These are phyloP conservation scores for Capsella rubella DNA, from an alignment of 441 rosid species.

Conservation along the genomic window DNA sequence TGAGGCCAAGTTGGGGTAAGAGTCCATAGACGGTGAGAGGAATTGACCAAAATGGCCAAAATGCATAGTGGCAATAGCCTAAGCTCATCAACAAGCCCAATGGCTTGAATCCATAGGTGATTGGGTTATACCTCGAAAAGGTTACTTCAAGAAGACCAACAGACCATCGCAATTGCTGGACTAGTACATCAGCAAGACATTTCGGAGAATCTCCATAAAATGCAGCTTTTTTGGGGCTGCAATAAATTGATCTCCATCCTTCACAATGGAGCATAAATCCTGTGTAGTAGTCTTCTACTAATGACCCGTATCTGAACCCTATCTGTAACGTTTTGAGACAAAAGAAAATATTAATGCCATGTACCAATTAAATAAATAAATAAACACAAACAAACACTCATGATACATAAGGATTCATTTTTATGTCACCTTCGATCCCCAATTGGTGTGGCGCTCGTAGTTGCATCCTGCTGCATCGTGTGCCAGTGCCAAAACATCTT, in stretches of 20 bases:
- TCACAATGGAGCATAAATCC: slow-evolving; percentile 64
- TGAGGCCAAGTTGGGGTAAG: slow-evolving; percentile 69
- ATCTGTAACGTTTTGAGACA: not conserved
- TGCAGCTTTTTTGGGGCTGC: slow-evolving; percentile 62
- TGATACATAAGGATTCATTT: too few species aligned
- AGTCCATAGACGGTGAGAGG: slow-evolving; percentile 59
- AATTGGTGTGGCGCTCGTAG: not conserved
- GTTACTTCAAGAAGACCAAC: slow-evolving; percentile 64
- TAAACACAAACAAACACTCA: too few species aligned
- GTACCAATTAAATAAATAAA: too few species aligned
- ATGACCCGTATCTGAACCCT: slow-evolving; percentile 77
- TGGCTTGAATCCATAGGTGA: slow-evolving; percentile 50
- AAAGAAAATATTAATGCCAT: too few species aligned
- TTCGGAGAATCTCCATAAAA: slow-evolving; percentile 66
- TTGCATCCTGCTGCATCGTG: not conserved
- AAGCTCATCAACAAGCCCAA: slow-evolving; percentile 56
- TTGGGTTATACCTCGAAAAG: slow-evolving; percentile 53
- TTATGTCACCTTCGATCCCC: not conserved
- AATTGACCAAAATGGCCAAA: slow-evolving; percentile 55
- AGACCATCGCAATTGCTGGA: slow-evolving; percentile 71
- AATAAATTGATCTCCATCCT: slow-evolving; percentile 73
- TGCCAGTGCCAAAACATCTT: not conserved
- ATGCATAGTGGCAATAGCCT: slow-evolving; percentile 50
- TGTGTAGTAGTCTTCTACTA: slow-evolving; percentile 76
- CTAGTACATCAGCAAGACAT: slow-evolving; percentile 51